Evolutionary conservation across 352 stramenopile genomes (phyloP).

Genomic region (Globisporangium ultimum): DNA sequence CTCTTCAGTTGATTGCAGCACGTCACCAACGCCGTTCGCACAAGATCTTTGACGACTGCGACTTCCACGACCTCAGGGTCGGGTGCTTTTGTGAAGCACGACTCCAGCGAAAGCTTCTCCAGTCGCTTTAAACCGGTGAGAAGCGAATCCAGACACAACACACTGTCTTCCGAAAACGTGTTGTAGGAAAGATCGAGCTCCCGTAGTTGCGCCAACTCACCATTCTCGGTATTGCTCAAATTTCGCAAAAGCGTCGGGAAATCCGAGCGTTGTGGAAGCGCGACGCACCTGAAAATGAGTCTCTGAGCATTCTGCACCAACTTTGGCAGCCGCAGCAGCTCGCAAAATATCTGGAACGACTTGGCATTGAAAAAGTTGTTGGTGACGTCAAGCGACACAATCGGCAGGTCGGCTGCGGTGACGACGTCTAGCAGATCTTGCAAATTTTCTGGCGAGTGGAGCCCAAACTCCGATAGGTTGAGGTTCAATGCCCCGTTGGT

Average conservation of each 20-base stretch:
- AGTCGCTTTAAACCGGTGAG: conserved; percentile 34
- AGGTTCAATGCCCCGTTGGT: conserved; percentile 35
- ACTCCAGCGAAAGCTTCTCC: conserved; percentile 46
- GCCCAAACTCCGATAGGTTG: conserved; percentile 45
- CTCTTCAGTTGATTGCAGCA: conserved; percentile 33
- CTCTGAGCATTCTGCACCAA: conserved; percentile 31
- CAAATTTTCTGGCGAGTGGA: conserved; percentile 50
- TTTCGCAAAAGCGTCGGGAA: conserved; percentile 39
- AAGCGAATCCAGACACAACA: conserved; percentile 32
- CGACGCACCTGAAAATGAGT: conserved; percentile 42
- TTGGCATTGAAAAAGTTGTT: conserved; percentile 63
- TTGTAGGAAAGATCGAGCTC: conserved; percentile 73
- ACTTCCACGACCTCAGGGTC: conserved; percentile 32
- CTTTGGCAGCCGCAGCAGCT: conserved; percentile 33
- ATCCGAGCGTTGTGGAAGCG: conserved; percentile 41
- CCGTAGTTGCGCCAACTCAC: conserved; percentile 26
- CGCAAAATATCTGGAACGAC: conserved; percentile 46
- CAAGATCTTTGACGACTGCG: conserved; percentile 34
- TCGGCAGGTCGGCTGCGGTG: conserved; percentile 23
- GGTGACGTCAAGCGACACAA: conserved; percentile 45
- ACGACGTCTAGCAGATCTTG: conserved; percentile 51
- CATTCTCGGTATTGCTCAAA: conserved; percentile 23
- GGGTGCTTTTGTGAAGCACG: conserved; percentile 51
- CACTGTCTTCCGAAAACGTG: conserved; percentile 42
- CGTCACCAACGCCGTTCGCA: conserved; percentile 31